These are phyloP conservation scores for Prunus armeniaca DNA, from an alignment of 306 rosid genomes.

Conservation along the genomic window DNA sequence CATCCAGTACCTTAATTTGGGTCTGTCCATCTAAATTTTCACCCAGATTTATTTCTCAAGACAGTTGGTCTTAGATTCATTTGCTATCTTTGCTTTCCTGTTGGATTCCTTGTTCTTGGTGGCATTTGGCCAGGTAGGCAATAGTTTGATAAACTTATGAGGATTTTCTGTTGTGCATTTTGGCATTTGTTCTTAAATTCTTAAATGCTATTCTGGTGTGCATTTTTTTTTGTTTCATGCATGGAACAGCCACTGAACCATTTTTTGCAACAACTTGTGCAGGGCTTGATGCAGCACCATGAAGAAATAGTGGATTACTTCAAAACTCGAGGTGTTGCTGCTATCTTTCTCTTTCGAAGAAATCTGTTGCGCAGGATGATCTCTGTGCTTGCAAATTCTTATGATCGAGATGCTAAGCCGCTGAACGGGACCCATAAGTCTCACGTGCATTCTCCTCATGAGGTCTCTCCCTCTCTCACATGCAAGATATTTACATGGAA, in stretches of 20 bases:
- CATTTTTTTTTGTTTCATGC: background rate
- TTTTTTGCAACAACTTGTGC: slow-evolving; percentile 24
- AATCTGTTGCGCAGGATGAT: slow-evolving; percentile 94
- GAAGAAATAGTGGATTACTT: slow-evolving; percentile 72
- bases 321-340: slow-evolving; percentile 67
- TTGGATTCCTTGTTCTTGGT: background rate
- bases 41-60: background rate
- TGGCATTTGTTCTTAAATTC: too few relatives aligned
- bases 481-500: background rate
- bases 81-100: background rate
- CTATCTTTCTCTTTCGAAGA: slow-evolving; percentile 90
- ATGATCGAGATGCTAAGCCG: slow-evolving; percentile 63
- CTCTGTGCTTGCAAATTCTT: slow-evolving; percentile 81
- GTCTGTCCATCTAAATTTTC: background rate
- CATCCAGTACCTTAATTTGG: background rate
- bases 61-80: background rate
- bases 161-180: too few relatives aligned
- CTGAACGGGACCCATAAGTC: slow-evolving; percentile 98
- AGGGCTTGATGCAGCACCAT: slow-evolving; percentile 94
- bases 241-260: background rate
- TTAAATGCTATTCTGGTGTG: slow-evolving; percentile 6
- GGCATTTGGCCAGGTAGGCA: background rate
- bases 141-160: background rate
- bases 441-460: slow-evolving; percentile 85
- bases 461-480: slow-evolving; percentile 26